Evolutionary conservation across 164 flowering plant genomes (phyloP).

Genomic region (Taxillus chinensis): DNA sequence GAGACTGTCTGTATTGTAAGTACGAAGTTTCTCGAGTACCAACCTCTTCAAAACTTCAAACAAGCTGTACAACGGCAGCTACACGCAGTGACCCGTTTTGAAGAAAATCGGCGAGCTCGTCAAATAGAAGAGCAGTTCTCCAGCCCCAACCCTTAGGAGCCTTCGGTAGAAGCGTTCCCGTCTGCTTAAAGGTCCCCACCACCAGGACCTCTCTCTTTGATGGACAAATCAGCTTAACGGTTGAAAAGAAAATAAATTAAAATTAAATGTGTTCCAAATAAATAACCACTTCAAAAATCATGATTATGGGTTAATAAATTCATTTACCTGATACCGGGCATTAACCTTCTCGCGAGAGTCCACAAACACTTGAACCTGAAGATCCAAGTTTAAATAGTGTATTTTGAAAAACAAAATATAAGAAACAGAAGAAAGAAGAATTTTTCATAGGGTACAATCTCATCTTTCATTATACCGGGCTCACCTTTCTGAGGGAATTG

Average conservation of each 20-base stretch:
- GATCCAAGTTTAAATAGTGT: background rate
- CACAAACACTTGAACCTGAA: slow-evolving; percentile 75
- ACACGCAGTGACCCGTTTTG: slow-evolving; percentile 82
- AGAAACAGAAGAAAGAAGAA: background rate
- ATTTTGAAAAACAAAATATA: background rate
- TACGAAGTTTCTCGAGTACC: no score
- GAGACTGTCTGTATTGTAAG: no score
- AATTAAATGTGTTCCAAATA: no score
- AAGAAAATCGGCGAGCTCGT: slow-evolving; percentile 80
- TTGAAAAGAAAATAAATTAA: background rate
- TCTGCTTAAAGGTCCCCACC: slow-evolving; percentile 82
- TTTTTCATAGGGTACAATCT: background rate
- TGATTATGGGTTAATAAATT: no score
- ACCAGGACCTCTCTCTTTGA: slow-evolving; percentile 95
- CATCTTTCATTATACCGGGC: slow-evolving; percentile 5
- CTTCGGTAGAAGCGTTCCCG: slow-evolving; percentile 89
- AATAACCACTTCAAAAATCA: no score
- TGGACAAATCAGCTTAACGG: slow-evolving; percentile 70
- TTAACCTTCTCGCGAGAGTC: slow-evolving; percentile 93
- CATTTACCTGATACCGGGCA: slow-evolving; percentile 86
- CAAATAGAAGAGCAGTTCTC: slow-evolving; percentile 86
- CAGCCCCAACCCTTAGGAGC: slow-evolving; percentile 99
- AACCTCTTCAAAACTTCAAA: slow-evolving; percentile 20
- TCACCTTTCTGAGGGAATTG: slow-evolving; percentile 70
- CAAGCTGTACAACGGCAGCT: slow-evolving; percentile 84